phyloP scores from a whole-genome alignment of 495 filamentous ascomycete genomes.

The Lasiosphaeria miniovina region DNA sequence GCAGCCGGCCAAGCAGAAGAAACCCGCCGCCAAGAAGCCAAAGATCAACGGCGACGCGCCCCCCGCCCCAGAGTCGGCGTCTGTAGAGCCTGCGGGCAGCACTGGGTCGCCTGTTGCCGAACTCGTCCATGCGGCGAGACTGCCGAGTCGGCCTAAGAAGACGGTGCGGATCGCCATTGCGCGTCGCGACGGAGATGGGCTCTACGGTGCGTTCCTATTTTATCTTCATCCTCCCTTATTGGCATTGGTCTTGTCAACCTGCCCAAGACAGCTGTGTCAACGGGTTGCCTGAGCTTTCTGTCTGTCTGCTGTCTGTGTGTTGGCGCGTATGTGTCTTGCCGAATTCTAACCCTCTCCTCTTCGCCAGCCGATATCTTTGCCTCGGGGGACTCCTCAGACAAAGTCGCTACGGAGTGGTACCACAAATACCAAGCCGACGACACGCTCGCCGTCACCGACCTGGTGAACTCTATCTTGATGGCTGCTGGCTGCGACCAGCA shows the following conservation, averaged over 20 bases:
- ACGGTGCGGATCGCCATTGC: constrained; percentile 47
- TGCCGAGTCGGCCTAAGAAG: constrained; percentile 62
- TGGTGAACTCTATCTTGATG: constrained; percentile 85
- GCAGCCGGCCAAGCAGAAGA: constrained; percentile 44
- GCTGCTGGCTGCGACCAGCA: constrained; percentile 75
- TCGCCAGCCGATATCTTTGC: constrained; percentile 72
- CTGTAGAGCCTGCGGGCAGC: no score
- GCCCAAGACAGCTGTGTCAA: no score
- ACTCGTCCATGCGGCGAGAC: constrained; percentile 44
- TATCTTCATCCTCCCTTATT: no score
- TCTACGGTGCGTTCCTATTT: constrained; percentile 62
- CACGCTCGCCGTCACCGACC: constrained; percentile 65
- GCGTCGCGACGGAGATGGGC: constrained; percentile 57
- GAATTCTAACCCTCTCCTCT: constrained; percentile 1
- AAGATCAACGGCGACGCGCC: constrained; percentile 64
- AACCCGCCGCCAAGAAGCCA: constrained; percentile 69
- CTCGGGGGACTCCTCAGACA: constrained; percentile 64
- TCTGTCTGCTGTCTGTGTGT: no score
- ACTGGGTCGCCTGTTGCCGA: background rate
- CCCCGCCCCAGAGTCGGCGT: background rate
- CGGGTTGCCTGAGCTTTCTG: no score
- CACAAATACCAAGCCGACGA: constrained; percentile 66
- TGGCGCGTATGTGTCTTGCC: no score
- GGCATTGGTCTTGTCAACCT: no score
- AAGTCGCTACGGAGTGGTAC: constrained; percentile 80